Base-by-base conservation (phyloP, 371 early-diverging fungal genomes). In the Mucor mucedo region DNA sequence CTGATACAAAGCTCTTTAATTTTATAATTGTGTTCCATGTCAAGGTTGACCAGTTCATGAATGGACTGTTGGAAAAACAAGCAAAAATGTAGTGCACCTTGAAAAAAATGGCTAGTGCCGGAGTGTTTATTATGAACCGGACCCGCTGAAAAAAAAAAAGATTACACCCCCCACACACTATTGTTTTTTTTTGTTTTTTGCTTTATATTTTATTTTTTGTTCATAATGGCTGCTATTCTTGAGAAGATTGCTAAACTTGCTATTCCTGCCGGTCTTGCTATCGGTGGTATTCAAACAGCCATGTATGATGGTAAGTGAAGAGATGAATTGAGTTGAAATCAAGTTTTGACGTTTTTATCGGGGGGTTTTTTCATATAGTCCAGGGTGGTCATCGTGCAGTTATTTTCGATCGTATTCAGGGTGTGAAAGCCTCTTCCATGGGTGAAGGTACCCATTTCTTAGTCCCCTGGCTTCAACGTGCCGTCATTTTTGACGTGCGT, bases 361-460 rank as follows among this genome's bases (percentile, higher is more conserved):
- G 21, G 21, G 21, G 21, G 9, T 16, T 28, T 16, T n/a, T 4
- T 21, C 9, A 1, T 29, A 13, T 29, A 94, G 96, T 98, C 60
- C 91, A 94, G 76, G 99, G 97, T 73, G 99, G 99, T 62, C 84
- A 96, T 67, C 87, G 98, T 52, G 99, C 96, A 4, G 96, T 99
- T 55, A 93, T 97, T 65, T 99, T 98, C 79, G 98, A 98, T 74
- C 92, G 99, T 71, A 63, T 95, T 52, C 87, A 93, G 67, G 99
- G 98, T 82, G 96, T 98, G 27, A 88, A 91, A 75, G 79, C 83
- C 56, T 75, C 74, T 14, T 89, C 94, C 6, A 70, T 86, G 40
- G 91, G 89, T 56, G 99, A 99, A 69, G 99, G 99, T 53, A 99
- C 98, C 32, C 99, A 99, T 79, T 97, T 99, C 71, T 84, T 97